phyloP scores from a whole-genome alignment of 2,329 filamentous ascomycete species.

The Leptographium lundbergii region DNA sequence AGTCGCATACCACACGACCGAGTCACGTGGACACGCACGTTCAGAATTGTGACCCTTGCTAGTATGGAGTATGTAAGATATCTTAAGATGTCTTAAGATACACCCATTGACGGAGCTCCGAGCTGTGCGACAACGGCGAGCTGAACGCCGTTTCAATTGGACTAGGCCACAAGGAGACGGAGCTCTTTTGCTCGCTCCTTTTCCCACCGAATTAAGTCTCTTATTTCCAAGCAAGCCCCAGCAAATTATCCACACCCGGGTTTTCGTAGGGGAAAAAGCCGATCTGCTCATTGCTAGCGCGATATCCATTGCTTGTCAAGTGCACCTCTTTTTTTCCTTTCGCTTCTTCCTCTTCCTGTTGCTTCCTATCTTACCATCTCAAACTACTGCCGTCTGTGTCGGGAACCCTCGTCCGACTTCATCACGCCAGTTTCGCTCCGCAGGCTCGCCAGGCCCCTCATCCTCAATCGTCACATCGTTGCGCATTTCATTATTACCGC shows the following conservation, averaged over 20 bases:
- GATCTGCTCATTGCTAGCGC: not conserved
- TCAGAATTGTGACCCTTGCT: too few relatives aligned
- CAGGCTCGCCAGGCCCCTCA: not conserved
- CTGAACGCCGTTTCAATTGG: not conserved
- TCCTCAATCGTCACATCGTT: not conserved
- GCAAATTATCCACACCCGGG: not conserved
- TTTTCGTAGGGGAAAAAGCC: not conserved
- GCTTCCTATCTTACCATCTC: not conserved
- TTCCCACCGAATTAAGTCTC: not conserved
- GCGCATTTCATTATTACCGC: not conserved
- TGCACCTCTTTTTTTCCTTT: not conserved
- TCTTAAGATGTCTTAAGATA: not conserved
- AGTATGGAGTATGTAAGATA: too few relatives aligned
- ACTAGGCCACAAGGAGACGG: not conserved
- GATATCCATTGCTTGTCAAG: not conserved
- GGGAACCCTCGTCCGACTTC: not conserved
- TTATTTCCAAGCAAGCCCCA: not conserved
- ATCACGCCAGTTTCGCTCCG: not conserved
- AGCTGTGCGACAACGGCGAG: slow-evolving; percentile 2
- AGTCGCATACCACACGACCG: too few relatives aligned
- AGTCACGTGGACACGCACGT: too few relatives aligned
- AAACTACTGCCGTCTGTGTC: not conserved
- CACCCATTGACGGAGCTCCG: not conserved
- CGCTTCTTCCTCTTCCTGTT: not conserved
- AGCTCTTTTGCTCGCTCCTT: not conserved